Conservation (phyloP, 257 asterid species). For the Craterostigma plantagineum region DNA sequence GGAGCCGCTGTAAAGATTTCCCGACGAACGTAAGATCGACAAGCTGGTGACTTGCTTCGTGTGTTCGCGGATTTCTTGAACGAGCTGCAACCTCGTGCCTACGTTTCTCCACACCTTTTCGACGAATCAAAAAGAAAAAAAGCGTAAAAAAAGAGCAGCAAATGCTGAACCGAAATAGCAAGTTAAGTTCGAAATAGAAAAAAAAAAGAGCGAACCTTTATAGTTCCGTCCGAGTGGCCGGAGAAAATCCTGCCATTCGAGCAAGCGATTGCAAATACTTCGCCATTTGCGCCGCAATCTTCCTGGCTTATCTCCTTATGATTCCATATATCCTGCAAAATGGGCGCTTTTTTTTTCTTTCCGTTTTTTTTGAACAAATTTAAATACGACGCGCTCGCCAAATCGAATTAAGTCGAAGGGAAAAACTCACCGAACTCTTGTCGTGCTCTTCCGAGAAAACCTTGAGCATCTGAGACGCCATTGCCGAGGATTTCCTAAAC, state of each 20-base stretch:
- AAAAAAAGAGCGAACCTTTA: constrained; percentile 34
- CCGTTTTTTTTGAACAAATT: too few species aligned
- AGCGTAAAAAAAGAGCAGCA: constrained; percentile 8
- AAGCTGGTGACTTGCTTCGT: constrained; percentile 56
- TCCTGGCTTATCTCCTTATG: constrained; percentile 38
- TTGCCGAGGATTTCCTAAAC: constrained; percentile 41
- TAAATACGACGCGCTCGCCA: not conserved
- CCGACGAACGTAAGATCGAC: constrained; percentile 32
- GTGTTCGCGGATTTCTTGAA: constrained; percentile 61
- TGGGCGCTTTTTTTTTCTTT: too few species aligned
- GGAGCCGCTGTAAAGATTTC: constrained; percentile 64
- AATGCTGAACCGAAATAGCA: not conserved
- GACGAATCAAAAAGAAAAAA: not conserved
- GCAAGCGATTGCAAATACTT: constrained; percentile 39
- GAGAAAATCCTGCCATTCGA: constrained; percentile 42
- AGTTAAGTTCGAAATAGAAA: too few species aligned
- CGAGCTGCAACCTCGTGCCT: constrained; percentile 21
- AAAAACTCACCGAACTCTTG: constrained; percentile 43
- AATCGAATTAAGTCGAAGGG: too few species aligned
- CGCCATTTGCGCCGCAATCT: constrained; percentile 61
- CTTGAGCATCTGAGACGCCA: constrained; percentile 60
- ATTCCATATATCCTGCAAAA: constrained; percentile 56
- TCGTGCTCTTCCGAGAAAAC: constrained; percentile 57
- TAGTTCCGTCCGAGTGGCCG: constrained; percentile 74
- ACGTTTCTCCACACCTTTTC: constrained; percentile 55